Percentiles rank a stretch among this genome's conserved stretches.
phyloP scores from a whole-genome alignment of 2,329 filamentous ascomycete genomes.

The Aspergillus uvarum region DNA sequence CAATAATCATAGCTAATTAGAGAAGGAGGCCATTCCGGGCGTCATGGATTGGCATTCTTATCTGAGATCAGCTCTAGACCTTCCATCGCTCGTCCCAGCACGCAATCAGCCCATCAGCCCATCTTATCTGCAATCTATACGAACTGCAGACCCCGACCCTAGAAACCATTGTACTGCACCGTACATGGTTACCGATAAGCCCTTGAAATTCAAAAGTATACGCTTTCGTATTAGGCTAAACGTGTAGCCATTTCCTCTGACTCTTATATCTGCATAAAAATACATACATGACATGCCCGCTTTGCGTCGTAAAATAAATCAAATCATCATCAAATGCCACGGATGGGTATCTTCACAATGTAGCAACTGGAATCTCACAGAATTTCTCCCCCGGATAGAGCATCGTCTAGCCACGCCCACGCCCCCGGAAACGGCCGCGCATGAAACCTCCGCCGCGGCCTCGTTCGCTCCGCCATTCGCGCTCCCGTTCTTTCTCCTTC shows the following conservation, averaged over 20 bases:
- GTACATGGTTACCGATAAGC: too few relatives aligned
- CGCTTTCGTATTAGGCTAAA: too few relatives aligned
- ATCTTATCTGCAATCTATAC: not conserved
- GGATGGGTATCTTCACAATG: slow-evolving; percentile 11
- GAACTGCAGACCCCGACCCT: too few relatives aligned
- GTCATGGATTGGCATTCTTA: too few relatives aligned
- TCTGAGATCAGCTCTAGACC: not conserved
- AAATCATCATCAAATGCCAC: slow-evolving; percentile 4
- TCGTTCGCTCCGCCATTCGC: slow-evolving; percentile 55
- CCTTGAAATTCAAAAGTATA: too few relatives aligned
- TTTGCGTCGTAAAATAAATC: not conserved
- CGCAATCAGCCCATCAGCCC: not conserved
- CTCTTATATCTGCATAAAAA: not conserved
- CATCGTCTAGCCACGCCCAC: slow-evolving; percentile 42
- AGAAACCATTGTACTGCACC: too few relatives aligned
- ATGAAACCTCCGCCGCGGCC: slow-evolving; percentile 50
- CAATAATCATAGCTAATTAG: too few relatives aligned
- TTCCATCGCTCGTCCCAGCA: not conserved
- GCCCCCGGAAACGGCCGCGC: slow-evolving; percentile 46
- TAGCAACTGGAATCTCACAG: slow-evolving; percentile 11
- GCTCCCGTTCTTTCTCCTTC: slow-evolving; percentile 54
- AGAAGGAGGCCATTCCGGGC: too few relatives aligned
- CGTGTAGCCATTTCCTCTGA: not conserved
- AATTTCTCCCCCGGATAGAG: not conserved
- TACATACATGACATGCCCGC: not conserved